Conservation (phyloP, 768 basidiomycete species). For the Floccularia luteovirens region DNA sequence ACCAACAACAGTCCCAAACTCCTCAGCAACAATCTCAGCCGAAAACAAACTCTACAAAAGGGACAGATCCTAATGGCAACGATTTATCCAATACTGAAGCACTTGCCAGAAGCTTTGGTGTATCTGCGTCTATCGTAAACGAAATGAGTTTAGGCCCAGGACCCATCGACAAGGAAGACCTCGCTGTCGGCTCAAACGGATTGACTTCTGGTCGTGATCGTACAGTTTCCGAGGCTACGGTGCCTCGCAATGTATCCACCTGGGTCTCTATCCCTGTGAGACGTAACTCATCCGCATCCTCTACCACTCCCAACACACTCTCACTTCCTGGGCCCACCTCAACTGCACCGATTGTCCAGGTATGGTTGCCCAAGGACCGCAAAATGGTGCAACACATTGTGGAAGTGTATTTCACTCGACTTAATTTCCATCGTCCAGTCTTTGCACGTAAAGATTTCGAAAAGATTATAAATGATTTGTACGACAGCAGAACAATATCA, state of each 20-base stretch:
- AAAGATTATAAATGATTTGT: constrained; percentile 54
- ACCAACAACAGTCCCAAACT: constrained; percentile 14
- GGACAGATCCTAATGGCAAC: constrained; percentile 72
- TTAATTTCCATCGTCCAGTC: constrained; percentile 77
- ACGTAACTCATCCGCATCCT: constrained; percentile 31
- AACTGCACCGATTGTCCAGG: constrained; percentile 28
- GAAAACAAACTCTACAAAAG: constrained; percentile 40
- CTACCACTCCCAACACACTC: constrained; percentile 24
- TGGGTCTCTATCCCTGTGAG: constrained; percentile 54
- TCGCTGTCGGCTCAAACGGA: constrained; percentile 69
- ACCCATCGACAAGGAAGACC: constrained; percentile 56
- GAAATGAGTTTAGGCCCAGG: constrained; percentile 47
- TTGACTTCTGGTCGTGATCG: constrained; percentile 66
- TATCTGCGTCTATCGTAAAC: constrained; percentile 61
- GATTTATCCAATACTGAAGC: constrained; percentile 73
- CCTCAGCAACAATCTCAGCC: constrained; percentile 13
- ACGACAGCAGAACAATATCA: constrained; percentile 38
- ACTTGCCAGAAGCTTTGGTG: constrained; percentile 75
- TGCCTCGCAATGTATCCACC: constrained; percentile 51
- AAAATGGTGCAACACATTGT: constrained; percentile 54
- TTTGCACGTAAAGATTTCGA: constrained; percentile 66
- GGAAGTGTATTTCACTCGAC: constrained; percentile 66
- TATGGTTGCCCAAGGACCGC: constrained; percentile 77
- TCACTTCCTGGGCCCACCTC: constrained; percentile 22
- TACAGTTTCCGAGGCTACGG: constrained; percentile 38